Base-by-base conservation (phyloP, 371 early-diverging fungal genomes). In the Circinella minor region DNA sequence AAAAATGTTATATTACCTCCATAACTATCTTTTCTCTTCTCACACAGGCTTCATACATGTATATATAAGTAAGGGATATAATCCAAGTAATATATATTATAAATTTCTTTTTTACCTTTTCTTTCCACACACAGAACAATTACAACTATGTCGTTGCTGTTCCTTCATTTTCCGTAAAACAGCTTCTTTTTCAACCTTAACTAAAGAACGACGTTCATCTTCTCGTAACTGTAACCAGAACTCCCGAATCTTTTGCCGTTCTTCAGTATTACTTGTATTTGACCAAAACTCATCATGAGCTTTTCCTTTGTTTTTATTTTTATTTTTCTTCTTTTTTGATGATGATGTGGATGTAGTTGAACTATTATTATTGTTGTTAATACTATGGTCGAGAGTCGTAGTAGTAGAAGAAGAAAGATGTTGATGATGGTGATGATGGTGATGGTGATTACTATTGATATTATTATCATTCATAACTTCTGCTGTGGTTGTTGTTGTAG, bases 111-210 rank as follows among this genome's bases (percentile, higher is more conserved):
- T 8, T 63, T 80, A 94, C 91, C 95, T 89, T 75, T 94, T 94
- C 71, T 92, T 88, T n/a, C 95, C 94, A 75, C 97, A 97, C 8
- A 93, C 91, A 46, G 92, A 90, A 76, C 97, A 97, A 48, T 89
- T 90, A 72, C 97, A 97, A 8, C 92, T 91, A 76, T 94, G 93
- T 71, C 92, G 91, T 80, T 95, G 95, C 76, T 97, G 96, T 76
- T 97, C 96, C 77, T 93, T 94, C 89, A 97, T 94, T 78, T 94
- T 95, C 72, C 91, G 90, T 66, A 95, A 78, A 0, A 97, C 96
- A 17, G 95, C 93, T 69, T 95, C 95, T 77, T 95, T 95, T 75
- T 97, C 97, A 17, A 94, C 89, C 70, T 93, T 89, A 14, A 96
- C 93, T 36, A 97, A 81, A 5, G 89, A 87, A 51, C 93, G 83